phyloP scores from a whole-genome alignment of 768 basidiomycete species.

The Lactarius quietus region DNA sequence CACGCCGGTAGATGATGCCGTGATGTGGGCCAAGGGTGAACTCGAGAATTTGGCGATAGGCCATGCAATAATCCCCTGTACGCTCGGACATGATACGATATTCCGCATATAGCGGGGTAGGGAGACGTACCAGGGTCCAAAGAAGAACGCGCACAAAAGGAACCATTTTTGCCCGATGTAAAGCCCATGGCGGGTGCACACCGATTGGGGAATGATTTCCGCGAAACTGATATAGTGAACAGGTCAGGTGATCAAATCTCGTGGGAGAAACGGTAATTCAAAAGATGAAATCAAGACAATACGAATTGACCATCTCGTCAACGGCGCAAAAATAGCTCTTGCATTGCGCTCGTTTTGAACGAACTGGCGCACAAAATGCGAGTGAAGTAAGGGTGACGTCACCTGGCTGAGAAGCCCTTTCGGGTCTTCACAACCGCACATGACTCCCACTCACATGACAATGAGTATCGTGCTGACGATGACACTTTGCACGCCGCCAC shows the following conservation, averaged over 20 bases:
- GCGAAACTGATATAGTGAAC: constrained; percentile 55
- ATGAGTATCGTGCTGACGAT: constrained; percentile 81
- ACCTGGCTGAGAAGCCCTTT: neutral
- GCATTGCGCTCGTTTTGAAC: too few relatives aligned
- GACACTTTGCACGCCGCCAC: constrained; percentile 74
- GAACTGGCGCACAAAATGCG: neutral
- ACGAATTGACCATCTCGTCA: neutral
- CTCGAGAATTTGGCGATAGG: constrained; percentile 83
- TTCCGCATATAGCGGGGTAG: neutral
- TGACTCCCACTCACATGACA: constrained; percentile 63
- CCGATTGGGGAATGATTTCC: constrained; percentile 88
- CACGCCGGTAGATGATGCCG: constrained; percentile 86
- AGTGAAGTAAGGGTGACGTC: neutral
- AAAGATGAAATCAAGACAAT: neutral
- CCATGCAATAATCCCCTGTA: constrained; percentile 72
- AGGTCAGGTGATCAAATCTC: neutral
- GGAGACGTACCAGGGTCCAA: constrained; percentile 53
- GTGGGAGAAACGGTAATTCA: neutral
- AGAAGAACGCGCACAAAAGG: constrained; percentile 64
- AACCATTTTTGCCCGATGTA: constrained; percentile 89
- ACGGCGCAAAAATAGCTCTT: neutral
- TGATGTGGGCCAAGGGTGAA: constrained; percentile 77
- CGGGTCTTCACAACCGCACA: neutral
- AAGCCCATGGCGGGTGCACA: constrained; percentile 89
- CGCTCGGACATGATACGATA: neutral